A percentile compares a stretch with the other conserved stretches of the same genome.
Evolutionary conservation across 2,329 filamentous ascomycete genomes (phyloP).

Genomic region (Clonostachys chloroleuca): DNA sequence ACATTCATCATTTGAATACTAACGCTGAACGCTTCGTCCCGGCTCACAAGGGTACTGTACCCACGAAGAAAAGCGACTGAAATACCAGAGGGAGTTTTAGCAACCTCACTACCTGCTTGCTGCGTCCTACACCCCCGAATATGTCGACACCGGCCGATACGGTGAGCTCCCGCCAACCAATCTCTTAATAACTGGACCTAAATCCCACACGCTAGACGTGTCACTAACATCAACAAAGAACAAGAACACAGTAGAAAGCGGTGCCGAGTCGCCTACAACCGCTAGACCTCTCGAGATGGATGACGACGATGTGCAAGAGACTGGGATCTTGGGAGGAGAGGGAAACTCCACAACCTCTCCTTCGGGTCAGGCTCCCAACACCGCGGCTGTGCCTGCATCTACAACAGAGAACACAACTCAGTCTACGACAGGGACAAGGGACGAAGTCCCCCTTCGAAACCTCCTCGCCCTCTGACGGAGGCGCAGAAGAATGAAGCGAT

Average conservation of each 20-base stretch:
- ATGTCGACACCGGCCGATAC: too few relatives aligned
- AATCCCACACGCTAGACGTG: too few relatives aligned
- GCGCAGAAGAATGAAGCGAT: slow-evolving; percentile 83
- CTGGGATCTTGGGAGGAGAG: slow-evolving; percentile 42
- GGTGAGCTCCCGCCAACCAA: too few relatives aligned
- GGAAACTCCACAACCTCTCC: slow-evolving; percentile 11
- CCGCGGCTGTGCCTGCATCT: slow-evolving; percentile 5
- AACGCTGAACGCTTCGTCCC: too few relatives aligned
- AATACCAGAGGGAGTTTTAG: too few relatives aligned
- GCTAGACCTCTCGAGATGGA: slow-evolving; percentile 63
- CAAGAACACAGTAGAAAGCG: slow-evolving; percentile 35
- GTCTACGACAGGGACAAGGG: slow-evolving; percentile 9
- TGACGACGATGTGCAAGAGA: slow-evolving; percentile 66
- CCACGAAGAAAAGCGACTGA: too few relatives aligned
- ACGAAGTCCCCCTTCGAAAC: slow-evolving; percentile 63
- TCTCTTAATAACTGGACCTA: too few relatives aligned
- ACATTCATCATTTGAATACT: too few relatives aligned
- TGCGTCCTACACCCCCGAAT: too few relatives aligned
- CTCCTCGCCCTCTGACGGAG: slow-evolving; percentile 76
- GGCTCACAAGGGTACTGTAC: too few relatives aligned
- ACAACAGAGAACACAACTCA: slow-evolving; percentile 2
- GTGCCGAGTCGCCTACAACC: slow-evolving; percentile 62
- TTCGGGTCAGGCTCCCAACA: slow-evolving; percentile 15
- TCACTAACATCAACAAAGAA: slow-evolving; percentile 18
- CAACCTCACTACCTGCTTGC: too few relatives aligned